A percentile compares a stretch with the other conserved stretches of the same genome.
Conservation (phyloP, 2,329 filamentous ascomycete species). For the Colletotrichum tamarilloi region DNA sequence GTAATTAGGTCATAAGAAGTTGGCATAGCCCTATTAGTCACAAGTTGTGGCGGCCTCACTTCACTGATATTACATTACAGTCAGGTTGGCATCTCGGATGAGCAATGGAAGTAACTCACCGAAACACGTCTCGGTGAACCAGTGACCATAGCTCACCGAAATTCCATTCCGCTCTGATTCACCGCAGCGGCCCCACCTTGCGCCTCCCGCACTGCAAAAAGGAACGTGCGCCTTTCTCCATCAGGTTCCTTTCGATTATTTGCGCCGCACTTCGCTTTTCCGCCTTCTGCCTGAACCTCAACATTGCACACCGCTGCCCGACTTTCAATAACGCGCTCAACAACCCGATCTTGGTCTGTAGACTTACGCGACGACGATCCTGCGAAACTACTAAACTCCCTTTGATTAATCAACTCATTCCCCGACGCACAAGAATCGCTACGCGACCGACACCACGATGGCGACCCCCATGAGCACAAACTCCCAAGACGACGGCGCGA, state of each 20-base stretch:
- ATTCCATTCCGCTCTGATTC: neutral
- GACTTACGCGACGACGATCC: no score
- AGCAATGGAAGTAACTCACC: neutral
- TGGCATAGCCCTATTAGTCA: neutral
- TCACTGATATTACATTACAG: no score
- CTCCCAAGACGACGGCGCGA: constrained; percentile 53
- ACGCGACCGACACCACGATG: constrained; percentile 52
- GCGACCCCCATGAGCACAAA: constrained; percentile 66
- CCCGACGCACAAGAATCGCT: neutral
- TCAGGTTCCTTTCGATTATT: neutral
- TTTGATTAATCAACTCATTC: neutral
- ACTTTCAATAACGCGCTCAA: neutral
- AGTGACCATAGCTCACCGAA: neutral
- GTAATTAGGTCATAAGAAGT: no score
- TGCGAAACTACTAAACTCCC: neutral
- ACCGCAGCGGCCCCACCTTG: constrained; percentile 3
- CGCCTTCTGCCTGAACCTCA: neutral
- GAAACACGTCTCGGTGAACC: neutral
- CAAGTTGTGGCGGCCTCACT: neutral
- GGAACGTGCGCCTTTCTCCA: constrained; percentile 8
- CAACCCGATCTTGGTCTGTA: neutral
- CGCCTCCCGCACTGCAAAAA: neutral
- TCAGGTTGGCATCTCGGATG: neutral
- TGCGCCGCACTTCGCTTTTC: neutral
- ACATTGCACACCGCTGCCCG: neutral